phyloP scores from a whole-genome alignment of 2,329 filamentous ascomycete species.

The Cytospora chrysosperma region DNA sequence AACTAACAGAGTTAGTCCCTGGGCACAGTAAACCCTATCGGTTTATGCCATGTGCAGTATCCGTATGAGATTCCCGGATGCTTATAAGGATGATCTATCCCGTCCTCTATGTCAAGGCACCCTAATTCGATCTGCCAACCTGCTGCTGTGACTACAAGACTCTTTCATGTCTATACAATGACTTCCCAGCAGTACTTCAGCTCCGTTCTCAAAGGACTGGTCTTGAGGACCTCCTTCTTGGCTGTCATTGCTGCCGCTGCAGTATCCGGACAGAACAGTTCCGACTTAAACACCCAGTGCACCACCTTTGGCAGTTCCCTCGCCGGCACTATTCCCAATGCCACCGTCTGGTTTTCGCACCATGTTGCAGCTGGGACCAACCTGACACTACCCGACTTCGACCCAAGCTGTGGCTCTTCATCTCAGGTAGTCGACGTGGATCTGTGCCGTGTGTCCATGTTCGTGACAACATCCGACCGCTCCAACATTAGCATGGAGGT shows the following conservation, averaged over 20 bases:
- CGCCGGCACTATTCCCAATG: constrained; percentile 31
- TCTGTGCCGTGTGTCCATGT: constrained; percentile 33
- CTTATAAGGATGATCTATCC: no score
- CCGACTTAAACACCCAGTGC: constrained; percentile 25
- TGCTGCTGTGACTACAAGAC: not conserved
- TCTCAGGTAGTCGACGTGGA: constrained; percentile 28
- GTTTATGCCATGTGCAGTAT: no score
- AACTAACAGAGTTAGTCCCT: no score
- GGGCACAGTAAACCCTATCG: no score
- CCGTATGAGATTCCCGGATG: no score
- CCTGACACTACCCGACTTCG: constrained; percentile 37
- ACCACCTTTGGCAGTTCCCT: constrained; percentile 32
- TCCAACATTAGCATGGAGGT: constrained; percentile 46
- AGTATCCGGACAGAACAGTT: constrained; percentile 6
- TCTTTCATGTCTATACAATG: constrained; percentile 9
- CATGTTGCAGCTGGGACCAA: constrained; percentile 41
- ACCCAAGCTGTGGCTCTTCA: constrained; percentile 36
- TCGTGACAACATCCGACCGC: constrained; percentile 33
- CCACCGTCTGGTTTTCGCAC: constrained; percentile 37
- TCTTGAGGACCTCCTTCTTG: not conserved
- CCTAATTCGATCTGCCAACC: not conserved
- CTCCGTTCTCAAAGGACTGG: constrained; percentile 2
- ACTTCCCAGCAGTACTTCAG: not conserved
- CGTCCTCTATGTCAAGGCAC: no score
- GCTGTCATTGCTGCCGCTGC: constrained; percentile 3